phyloP scores from a whole-genome alignment of 352 stramenopile species.

The Globisporangium splendens region DNA sequence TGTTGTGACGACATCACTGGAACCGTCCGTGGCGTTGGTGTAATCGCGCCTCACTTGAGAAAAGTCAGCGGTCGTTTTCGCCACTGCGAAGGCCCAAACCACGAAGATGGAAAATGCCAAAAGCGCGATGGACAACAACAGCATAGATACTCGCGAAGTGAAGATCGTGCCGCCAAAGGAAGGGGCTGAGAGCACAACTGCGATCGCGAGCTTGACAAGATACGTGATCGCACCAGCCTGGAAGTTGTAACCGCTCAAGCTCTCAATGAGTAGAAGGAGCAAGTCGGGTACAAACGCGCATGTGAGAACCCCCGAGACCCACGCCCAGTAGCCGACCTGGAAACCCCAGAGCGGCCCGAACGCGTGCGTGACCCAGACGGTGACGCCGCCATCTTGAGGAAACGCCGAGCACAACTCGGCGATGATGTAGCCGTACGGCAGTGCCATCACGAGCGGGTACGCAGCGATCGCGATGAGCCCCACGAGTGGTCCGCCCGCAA shows the following conservation, averaged over 20 bases:
- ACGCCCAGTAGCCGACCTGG: constrained; percentile 69
- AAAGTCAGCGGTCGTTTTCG: neutral
- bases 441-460: constrained; percentile 82
- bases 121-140: constrained; percentile 10
- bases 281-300: constrained; percentile 53
- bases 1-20: neutral
- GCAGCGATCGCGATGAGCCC: constrained; percentile 75
- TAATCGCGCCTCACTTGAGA: constrained; percentile 1
- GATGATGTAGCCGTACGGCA: constrained; percentile 89
- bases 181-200: constrained; percentile 11
- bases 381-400: constrained; percentile 74
- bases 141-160: constrained; percentile 13
- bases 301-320: constrained; percentile 67
- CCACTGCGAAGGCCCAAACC: constrained; percentile 12
- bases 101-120: constrained; percentile 18
- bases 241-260: neutral
- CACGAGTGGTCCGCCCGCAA: constrained; percentile 34
- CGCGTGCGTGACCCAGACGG: constrained; percentile 87
- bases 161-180: constrained; percentile 19
- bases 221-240: constrained; percentile 3
- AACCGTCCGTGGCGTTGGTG: constrained; percentile 4
- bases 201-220: constrained; percentile 19
- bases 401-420: constrained; percentile 89
- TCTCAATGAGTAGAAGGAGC: constrained; percentile 11
- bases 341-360: constrained; percentile 85